Evolutionary conservation across 805 yeast species (phyloP).

Genomic region (Wickerhamiella siamensis): DNA sequence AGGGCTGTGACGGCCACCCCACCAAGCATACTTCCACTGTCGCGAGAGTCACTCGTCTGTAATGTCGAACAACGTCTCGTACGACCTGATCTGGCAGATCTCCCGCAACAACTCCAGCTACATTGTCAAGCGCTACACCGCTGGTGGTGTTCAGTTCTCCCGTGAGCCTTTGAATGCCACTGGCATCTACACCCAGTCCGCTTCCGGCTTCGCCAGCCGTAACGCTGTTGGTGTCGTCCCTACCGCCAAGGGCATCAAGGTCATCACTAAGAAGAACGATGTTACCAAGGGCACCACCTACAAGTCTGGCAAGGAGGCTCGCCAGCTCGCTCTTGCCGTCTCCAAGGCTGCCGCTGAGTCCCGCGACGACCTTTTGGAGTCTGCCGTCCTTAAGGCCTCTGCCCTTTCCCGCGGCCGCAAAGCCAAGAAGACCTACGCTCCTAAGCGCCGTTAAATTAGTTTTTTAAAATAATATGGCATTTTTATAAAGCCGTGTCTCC

Average conservation of each 20-base stretch:
- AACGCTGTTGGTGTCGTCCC: conserved; percentile 35
- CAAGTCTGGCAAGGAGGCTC: conserved; percentile 31
- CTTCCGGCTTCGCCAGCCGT: conserved; percentile 36
- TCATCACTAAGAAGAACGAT: conserved; percentile 32
- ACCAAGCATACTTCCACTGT: neutral
- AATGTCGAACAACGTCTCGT: conserved; percentile 20
- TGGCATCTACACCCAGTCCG: conserved; percentile 33
- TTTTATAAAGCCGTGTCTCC: neutral
- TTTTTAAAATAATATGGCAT: conserved; percentile 1
- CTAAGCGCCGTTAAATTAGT: conserved; percentile 14
- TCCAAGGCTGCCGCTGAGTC: conserved; percentile 32
- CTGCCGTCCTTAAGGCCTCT: conserved; percentile 36
- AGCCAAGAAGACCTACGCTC: conserved; percentile 25
- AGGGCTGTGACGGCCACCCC: neutral
- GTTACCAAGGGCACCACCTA: conserved; percentile 34
- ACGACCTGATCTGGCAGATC: conserved; percentile 39
- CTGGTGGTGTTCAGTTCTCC: conserved; percentile 31
- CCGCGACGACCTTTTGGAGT: conserved; percentile 36
- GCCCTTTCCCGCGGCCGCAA: conserved; percentile 30
- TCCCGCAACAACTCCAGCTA: conserved; percentile 34
- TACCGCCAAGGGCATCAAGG: conserved; percentile 25
- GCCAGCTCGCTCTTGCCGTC: conserved; percentile 33
- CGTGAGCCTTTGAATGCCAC: conserved; percentile 37
- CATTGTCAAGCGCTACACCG: conserved; percentile 33
- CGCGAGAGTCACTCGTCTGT: neutral